Base-by-base conservation (phyloP, 192 early-diverging fungal genomes). In the Coemansia sp. region DNA sequence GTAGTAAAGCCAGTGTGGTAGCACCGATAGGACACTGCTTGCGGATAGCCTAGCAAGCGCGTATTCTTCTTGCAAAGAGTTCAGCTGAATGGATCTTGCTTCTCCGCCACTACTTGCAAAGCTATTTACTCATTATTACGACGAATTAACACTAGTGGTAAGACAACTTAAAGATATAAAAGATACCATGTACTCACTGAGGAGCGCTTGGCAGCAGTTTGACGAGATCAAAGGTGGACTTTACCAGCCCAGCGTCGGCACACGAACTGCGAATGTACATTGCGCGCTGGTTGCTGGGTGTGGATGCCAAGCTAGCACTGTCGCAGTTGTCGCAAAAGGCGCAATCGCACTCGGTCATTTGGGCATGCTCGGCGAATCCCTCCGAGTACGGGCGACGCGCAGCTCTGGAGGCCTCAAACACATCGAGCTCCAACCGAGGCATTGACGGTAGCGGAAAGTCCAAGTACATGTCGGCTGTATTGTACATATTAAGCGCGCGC, bases 221-320 rank as follows among this genome's bases (percentile, higher is more conserved):
- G 43, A 71, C 80, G 1, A 83, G 76, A 41, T 83, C 80, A 61
- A 83, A 78, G 22, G 80, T 75, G 29, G 80, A 78, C 22, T 78
- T 78, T 36, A 83, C 76, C 11, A 83, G 76, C 63, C 67, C 76
- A 3, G 76, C 65, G 12, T 83, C 80, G 22, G 76, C 76, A 52
- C 70, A 83, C 47, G 80, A 78, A 55, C 47, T 75, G 76, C 76
- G 80, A 20, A 77, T 74, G 47, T 73, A 78, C 80, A 83, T 72
- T 44, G 73, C 70, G 34, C 76, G 72, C 68, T 78, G 70, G 55
- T 44, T 55, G 67, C 59, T 57, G 42, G 66, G 46, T 52, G 57
- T 40, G 3, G 62, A 59, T 2, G 70, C n/a, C 47, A 42, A 27
- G 2, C 47, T 33, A 33, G 36, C 43, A 33, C 60, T 62, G 55